Percentiles rank a stretch among this genome's conserved stretches.
These are phyloP conservation scores for Penicillium crustosum DNA, from an alignment of 2,329 filamentous ascomycete species.

Conservation along the genomic window DNA sequence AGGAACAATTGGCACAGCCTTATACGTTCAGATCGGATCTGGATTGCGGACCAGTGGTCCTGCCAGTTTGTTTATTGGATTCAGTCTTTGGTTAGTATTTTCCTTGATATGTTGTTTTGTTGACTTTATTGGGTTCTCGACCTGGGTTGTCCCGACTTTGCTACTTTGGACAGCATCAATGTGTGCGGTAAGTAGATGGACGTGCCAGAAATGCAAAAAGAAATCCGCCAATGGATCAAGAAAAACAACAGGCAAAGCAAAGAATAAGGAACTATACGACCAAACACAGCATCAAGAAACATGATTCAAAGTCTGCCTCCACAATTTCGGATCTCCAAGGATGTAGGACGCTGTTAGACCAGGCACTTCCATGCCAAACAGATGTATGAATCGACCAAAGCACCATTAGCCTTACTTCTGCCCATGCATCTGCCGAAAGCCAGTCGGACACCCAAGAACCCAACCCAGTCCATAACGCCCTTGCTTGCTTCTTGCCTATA, in stretches of 20 bases:
- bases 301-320: background rate
- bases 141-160: conserved; percentile 9
- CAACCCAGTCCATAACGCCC: conserved; percentile 4
- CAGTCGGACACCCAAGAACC: conserved; percentile 5
- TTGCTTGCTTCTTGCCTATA: conserved; percentile 2
- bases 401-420: background rate
- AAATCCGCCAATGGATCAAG: background rate
- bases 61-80: conserved; percentile 46
- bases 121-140: conserved; percentile 1
- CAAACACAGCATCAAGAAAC: background rate
- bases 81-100: conserved; percentile 47
- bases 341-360: conserved; percentile 8
- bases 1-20: conserved; percentile 46
- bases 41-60: conserved; percentile 45
- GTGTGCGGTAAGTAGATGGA: background rate
- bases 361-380: background rate
- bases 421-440: conserved; percentile 3
- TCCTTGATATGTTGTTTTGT: background rate
- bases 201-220: background rate
- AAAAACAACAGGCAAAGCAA: background rate
- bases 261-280: background rate
- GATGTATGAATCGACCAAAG: conserved; percentile 2
- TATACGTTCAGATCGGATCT: conserved; percentile 47
- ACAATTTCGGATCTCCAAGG: background rate
- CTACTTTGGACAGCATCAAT: background rate